Evolutionary conservation across 345 rosid genomes (phyloP).

Genomic region (Citropsis articulata): DNA sequence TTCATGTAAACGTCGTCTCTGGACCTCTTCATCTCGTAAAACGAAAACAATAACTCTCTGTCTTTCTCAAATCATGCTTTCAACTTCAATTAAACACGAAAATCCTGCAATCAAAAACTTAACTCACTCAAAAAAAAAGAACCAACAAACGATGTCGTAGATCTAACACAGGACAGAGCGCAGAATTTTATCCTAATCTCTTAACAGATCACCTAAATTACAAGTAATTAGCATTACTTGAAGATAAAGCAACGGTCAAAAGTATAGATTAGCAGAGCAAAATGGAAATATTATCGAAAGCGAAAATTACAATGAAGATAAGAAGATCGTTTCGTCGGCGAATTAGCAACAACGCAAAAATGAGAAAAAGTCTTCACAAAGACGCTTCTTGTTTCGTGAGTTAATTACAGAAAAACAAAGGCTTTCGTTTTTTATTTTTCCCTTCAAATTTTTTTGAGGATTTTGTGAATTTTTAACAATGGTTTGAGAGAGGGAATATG

Average conservation of each 20-base stretch:
- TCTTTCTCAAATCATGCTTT: constrained; percentile 36
- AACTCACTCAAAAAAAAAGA: constrained; percentile 17
- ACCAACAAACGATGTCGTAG: constrained; percentile 33
- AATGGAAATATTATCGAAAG: background rate
- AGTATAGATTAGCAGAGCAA: background rate
- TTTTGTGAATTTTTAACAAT: constrained; percentile 6
- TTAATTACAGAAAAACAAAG: background rate
- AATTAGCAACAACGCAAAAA: constrained; percentile 8
- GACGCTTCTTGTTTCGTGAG: background rate
- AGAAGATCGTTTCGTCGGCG: constrained; percentile 20
- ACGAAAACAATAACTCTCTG: constrained; percentile 13
- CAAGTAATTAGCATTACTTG: constrained; percentile 39
- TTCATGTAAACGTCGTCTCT: constrained; percentile 67
- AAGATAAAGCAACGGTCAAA: constrained; percentile 29
- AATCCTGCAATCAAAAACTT: constrained; percentile 26
- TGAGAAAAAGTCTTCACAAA: background rate
- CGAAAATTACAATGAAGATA: constrained; percentile 14
- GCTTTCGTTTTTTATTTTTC: constrained; percentile 2
- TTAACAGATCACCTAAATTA: constrained; percentile 34
- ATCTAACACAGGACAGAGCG: constrained; percentile 36
- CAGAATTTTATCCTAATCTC: constrained; percentile 25
- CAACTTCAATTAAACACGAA: constrained; percentile 26
- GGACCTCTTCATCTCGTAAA: constrained; percentile 64
- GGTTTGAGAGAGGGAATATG: constrained; percentile 14
- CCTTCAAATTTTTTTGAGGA: background rate